These are phyloP conservation scores for Candida pseudoviswanathii DNA, from an alignment of 1,139 yeast genomes.

Conservation along the genomic window DNA sequence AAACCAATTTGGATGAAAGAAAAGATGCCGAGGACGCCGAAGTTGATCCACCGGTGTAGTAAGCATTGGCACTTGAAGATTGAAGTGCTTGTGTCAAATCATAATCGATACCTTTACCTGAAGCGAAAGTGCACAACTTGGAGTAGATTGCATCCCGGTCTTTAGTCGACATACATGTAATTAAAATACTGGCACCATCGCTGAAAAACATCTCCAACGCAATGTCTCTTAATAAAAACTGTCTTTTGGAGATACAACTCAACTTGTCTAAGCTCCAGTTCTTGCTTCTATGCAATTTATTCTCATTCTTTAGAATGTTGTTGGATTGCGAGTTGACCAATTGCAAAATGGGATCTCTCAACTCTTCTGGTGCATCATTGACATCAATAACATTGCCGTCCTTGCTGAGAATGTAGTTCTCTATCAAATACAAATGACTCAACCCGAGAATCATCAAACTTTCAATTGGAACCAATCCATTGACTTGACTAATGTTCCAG, in stretches of 20 bases:
- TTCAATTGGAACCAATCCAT: slow-evolving; percentile 73
- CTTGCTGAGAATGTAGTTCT: slow-evolving; percentile 62
- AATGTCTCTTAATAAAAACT: slow-evolving; percentile 73
- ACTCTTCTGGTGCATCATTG: slow-evolving; percentile 60
- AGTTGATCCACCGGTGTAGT: slow-evolving; percentile 7
- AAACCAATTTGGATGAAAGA: slow-evolving; percentile 36
- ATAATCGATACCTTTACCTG: slow-evolving; percentile 49
- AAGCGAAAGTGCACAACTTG: slow-evolving; percentile 47
- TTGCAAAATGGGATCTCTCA: slow-evolving; percentile 68
- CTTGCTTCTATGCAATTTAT: slow-evolving; percentile 45
- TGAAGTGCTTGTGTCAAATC: slow-evolving; percentile 56
- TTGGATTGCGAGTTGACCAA: slow-evolving; percentile 48
- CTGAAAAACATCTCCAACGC: slow-evolving; percentile 76
- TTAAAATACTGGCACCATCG: slow-evolving; percentile 67
- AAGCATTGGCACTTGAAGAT: slow-evolving; percentile 41
- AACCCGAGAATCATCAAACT: slow-evolving; percentile 72
- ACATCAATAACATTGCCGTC: slow-evolving; percentile 68
- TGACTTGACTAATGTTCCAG: slow-evolving; percentile 75
- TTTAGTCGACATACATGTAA: slow-evolving; percentile 54
- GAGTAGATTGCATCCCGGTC: slow-evolving; percentile 59
- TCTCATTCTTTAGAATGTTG: slow-evolving; percentile 20
- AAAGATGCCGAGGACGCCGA: slow-evolving; percentile 18
- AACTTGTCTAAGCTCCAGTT: slow-evolving; percentile 60
- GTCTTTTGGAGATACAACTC: slow-evolving; percentile 68
- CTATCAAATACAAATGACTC: slow-evolving; percentile 64